phyloP scores from a whole-genome alignment of 2,329 filamentous ascomycete species.

The Biscogniauxia marginata region DNA sequence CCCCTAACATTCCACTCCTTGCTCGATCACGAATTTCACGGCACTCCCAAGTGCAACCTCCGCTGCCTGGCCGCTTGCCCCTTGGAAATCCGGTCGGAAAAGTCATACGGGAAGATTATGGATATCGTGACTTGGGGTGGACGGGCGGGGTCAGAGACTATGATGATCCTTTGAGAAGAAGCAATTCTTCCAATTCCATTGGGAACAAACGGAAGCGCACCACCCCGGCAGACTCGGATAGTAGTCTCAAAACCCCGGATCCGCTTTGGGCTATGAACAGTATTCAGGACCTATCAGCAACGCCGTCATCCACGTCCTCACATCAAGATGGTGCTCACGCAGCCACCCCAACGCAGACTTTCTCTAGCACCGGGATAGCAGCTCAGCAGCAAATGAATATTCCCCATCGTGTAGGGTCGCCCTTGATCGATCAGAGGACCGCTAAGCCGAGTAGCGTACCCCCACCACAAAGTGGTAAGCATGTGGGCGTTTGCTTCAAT shows the following conservation, averaged over 20 bases:
- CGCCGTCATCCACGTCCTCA: background rate
- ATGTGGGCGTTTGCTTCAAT: background rate
- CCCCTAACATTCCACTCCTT: conserved; percentile 47
- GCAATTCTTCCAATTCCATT: conserved; percentile 1
- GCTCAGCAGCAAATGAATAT: background rate
- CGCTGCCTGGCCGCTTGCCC: conserved; percentile 46
- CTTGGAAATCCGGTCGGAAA: conserved; percentile 34
- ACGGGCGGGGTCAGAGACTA: background rate
- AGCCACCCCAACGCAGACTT: background rate
- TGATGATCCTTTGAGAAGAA: background rate
- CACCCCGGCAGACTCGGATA: background rate
- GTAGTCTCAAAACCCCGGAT: background rate
- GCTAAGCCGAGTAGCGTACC: background rate
- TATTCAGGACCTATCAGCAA: background rate
- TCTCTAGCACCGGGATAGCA: background rate
- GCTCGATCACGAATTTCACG: conserved; percentile 44
- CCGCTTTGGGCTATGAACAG: background rate
- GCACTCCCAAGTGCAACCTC: conserved; percentile 39
- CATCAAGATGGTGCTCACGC: background rate
- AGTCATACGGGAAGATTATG: conserved; percentile 6
- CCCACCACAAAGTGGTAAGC: background rate
- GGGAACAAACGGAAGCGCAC: conserved; percentile 12
- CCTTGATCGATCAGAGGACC: background rate
- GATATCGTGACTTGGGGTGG: background rate
- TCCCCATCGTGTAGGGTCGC: background rate